phyloP scores from a whole-genome alignment of 225 moss, liverwort and hornwort genomes.

The Straminergon stramineum region DNA sequence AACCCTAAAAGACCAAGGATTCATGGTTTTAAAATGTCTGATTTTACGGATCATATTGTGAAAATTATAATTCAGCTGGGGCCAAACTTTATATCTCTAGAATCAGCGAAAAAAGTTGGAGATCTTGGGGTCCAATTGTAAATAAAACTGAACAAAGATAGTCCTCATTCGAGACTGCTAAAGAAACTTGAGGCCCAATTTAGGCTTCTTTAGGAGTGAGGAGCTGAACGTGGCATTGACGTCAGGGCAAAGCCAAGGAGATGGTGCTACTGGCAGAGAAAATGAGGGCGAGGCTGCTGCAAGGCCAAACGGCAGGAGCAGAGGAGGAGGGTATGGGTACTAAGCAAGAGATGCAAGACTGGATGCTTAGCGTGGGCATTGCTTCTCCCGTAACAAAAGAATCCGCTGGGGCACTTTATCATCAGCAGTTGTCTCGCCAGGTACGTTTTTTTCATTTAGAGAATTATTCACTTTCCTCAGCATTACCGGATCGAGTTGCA shows the following conservation, averaged over 20 bases:
- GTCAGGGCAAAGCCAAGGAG: conserved; percentile 87
- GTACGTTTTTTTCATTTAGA: conserved; percentile 36
- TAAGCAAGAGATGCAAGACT: conserved; percentile 98
- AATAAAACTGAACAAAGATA: background rate
- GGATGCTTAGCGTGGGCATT: conserved; percentile 99
- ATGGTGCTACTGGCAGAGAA: conserved; percentile 93
- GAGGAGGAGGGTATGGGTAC: conserved; percentile 90
- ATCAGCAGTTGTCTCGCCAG: conserved; percentile 96
- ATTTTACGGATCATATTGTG: background rate
- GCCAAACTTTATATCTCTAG: background rate
- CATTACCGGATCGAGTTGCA: background rate
- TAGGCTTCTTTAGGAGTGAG: background rate
- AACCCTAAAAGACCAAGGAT: background rate
- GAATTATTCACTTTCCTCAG: background rate
- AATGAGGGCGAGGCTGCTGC: conserved; percentile 76
- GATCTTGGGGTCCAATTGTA: background rate
- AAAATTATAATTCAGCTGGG: background rate
- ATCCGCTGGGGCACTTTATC: conserved; percentile 97
- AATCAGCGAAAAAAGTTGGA: background rate
- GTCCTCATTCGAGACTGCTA: background rate
- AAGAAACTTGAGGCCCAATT: background rate
- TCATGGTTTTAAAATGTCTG: background rate
- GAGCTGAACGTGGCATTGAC: background rate
- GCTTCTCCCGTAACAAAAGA: conserved; percentile 95
- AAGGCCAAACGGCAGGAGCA: conserved; percentile 43